These are phyloP conservation scores for Pythium grandisporangium DNA, from an alignment of 352 stramenopile genomes.

Conservation along the genomic window DNA sequence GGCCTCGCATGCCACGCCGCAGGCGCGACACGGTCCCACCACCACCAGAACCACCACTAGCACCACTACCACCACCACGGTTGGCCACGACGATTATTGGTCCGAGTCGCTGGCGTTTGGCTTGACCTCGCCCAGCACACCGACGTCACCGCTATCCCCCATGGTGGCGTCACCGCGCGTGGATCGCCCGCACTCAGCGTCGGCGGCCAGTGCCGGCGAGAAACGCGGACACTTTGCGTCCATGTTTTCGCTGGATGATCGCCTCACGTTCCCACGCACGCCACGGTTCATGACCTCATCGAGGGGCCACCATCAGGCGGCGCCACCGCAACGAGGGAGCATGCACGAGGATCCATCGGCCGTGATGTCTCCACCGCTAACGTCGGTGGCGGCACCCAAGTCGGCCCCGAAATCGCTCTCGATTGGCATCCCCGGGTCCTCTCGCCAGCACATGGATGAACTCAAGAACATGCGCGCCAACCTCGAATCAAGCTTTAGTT, in stretches of 20 bases:
- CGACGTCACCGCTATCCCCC: too few relatives aligned
- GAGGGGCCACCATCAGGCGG: too few relatives aligned
- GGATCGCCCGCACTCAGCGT: too few relatives aligned
- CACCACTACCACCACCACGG: constrained; percentile 16
- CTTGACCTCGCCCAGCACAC: constrained; percentile 8
- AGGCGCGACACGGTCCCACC: too few relatives aligned
- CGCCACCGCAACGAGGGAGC: too few relatives aligned
- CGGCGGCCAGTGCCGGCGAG: constrained; percentile 3
- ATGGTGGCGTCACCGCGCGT: too few relatives aligned
- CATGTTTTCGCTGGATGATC: constrained; percentile 57
- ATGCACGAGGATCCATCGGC: too few relatives aligned
- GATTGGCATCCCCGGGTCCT: too few relatives aligned
- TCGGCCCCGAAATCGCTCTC: too few relatives aligned
- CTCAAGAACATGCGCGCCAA: constrained; percentile 71
- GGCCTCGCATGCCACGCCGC: constrained; percentile 20
- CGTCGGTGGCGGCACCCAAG: too few relatives aligned
- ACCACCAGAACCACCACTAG: constrained; percentile 4
- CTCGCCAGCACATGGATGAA: constrained; percentile 58
- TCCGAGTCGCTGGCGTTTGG: constrained; percentile 16
- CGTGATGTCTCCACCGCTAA: too few relatives aligned
- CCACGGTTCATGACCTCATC: constrained; percentile 31
- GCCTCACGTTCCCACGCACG: constrained; percentile 38
- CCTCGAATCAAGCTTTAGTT: constrained; percentile 63
- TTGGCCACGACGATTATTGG: constrained; percentile 54
- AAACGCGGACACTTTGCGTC: constrained; percentile 25